Evolutionary conservation across 164 flowering plant genomes (phyloP), one percentile per base, ranked within the genome.

Genomic region (Euptelea pleiosperma): DNA sequence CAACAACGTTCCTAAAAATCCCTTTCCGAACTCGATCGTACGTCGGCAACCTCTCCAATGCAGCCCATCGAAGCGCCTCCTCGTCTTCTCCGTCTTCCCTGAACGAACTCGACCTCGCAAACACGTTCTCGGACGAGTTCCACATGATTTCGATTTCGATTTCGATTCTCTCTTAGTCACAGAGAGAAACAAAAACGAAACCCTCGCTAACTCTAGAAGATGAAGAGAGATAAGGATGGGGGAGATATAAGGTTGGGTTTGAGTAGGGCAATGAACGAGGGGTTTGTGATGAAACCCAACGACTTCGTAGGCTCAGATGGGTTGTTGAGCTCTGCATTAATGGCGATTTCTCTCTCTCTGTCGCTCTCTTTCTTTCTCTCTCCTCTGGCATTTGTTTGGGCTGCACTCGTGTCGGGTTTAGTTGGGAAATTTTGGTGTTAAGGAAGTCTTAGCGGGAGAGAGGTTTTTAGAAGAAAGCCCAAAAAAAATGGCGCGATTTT

Each of bases 1-100:
- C 98, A 43, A 64, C 74, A 14, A 81, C 19, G 61, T 86, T 72
- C 63, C 62, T 69, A 68, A 93, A 87, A 48, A 90, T 76, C 4
- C 98, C 98, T 35, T 80, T 69, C 30, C 97, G 79, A 2, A 76
- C 89, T 4, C 98, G 75, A 8, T 60, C 61, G 61, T 82, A 88
- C 8, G 98, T 90, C 15, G 96, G 98, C 33, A 93, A 69, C 63
- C 98, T 61, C 82, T 93, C 91, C 60, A 93, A 68, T 55, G 94
- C 98, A n/a, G 96, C 98, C 98, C 97, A 93, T 33, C 76, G 60
- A 6, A 93, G 74, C 30, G 85, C 98, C 73, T 84, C 89, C 78
- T 89, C 98, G 26, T 92, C 98, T 8, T 78, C 85, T 0, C 66
- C 81, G 0, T 69, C 83, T 57, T 86, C 94, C 52, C 77, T 61